Conservation (phyloP, 495 filamentous ascomycete genomes). For the Bombardia bombarda region DNA sequence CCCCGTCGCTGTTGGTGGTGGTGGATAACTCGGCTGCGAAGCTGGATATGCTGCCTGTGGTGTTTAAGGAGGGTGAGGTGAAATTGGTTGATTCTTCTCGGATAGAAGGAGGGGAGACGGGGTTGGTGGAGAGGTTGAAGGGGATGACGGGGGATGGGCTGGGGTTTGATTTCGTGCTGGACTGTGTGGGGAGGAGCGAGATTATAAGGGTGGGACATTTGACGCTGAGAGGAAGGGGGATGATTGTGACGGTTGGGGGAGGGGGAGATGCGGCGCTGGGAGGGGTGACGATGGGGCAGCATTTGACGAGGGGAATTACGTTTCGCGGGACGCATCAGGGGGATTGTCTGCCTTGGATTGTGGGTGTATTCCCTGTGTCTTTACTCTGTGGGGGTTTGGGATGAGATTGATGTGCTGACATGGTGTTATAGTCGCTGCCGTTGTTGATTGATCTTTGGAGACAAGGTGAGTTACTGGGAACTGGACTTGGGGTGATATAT, state of each 20-base stretch:
- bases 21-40: conserved; percentile 8
- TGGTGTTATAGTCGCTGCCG: conserved; percentile 4
- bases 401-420: not conserved
- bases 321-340: conserved; percentile 10
- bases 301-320: conserved; percentile 6
- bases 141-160: conserved; percentile 1
- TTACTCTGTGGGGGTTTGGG: not conserved
- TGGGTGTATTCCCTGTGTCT: not conserved
- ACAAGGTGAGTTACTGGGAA: conserved; percentile 1
- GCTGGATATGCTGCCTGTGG: conserved; percentile 5
- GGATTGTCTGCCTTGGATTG: conserved; percentile 5
- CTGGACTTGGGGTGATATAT: not conserved
- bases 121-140: conserved; percentile 8
- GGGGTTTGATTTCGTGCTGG: conserved; percentile 9
- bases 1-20: conserved; percentile 5
- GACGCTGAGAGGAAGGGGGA: conserved; percentile 6
- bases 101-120: not conserved
- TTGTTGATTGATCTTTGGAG: conserved; percentile 9
- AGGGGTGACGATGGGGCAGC: conserved; percentile 6
- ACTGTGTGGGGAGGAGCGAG: conserved; percentile 9
- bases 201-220: conserved; percentile 6
- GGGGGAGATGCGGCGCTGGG: conserved; percentile 5
- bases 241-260: conserved; percentile 6
- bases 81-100: not conserved
- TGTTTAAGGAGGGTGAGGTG: not conserved